These are phyloP conservation scores for Hypoxylon crocopeplum DNA, from an alignment of 495 filamentous ascomycete species.

Conservation along the genomic window DNA sequence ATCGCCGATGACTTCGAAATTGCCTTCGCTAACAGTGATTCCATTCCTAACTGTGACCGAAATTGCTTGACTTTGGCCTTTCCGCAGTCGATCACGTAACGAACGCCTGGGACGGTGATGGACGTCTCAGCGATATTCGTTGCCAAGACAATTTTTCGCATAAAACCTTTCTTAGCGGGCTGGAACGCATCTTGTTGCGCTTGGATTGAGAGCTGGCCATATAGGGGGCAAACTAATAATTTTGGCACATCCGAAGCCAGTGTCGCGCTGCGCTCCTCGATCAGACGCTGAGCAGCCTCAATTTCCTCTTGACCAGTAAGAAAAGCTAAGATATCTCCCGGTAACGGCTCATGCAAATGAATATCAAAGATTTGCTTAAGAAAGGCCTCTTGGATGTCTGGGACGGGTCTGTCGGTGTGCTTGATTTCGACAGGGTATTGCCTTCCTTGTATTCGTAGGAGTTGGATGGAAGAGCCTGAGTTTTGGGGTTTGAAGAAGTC, in stretches of 20 bases:
- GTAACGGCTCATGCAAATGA: conserved; percentile 84
- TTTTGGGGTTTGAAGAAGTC: conserved; percentile 68
- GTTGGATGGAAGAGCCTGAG: conserved; percentile 41
- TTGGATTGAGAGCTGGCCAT: conserved; percentile 63
- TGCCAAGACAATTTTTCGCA: conserved; percentile 86
- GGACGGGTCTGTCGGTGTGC: conserved; percentile 77
- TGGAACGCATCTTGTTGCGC: conserved; percentile 87
- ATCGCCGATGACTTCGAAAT: conserved; percentile 94
- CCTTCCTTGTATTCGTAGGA: conserved; percentile 82
- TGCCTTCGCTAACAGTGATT: conserved; percentile 87
- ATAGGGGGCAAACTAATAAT: conserved; percentile 57
- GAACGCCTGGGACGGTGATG: conserved; percentile 91
- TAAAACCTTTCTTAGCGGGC: conserved; percentile 71
- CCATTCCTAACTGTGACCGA: conserved; percentile 81
- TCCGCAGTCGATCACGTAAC: conserved; percentile 90
- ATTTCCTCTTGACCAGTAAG: conserved; percentile 94
- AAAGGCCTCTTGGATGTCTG: conserved; percentile 82
- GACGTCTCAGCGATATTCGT: conserved; percentile 99
- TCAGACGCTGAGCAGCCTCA: conserved; percentile 76
- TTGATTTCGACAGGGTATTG: conserved; percentile 84
- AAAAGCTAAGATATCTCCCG: conserved; percentile 93
- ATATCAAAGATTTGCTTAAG: conserved; percentile 88
- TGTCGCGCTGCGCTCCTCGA: conserved; percentile 76
- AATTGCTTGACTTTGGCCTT: conserved; percentile 96
- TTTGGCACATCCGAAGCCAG: conserved; percentile 80